phyloP scores from a whole-genome alignment of 345 rosid genomes.

The Populus alba region DNA sequence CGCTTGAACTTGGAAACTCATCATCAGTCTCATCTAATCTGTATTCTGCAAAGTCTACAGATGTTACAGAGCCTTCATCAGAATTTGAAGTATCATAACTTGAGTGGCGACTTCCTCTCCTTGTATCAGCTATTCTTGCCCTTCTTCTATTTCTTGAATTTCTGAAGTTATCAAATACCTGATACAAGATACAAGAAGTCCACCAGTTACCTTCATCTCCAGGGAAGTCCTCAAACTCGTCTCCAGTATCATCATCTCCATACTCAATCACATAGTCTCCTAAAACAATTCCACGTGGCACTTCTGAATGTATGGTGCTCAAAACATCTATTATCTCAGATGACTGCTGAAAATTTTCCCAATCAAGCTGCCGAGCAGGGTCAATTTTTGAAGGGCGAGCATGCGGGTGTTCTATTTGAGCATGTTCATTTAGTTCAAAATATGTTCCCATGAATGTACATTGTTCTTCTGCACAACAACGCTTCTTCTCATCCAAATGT shows the following conservation, averaged over 20 bases:
- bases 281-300: conserved; percentile 87
- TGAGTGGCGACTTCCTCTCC: conserved; percentile 70
- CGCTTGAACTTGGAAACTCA: conserved; percentile 56
- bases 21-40: conserved; percentile 85
- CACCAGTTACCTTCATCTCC: conserved; percentile 83
- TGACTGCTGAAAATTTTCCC: conserved; percentile 98
- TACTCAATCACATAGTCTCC: conserved; percentile 97
- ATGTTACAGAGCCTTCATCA: conserved; percentile 88
- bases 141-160: conserved; percentile 84
- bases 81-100: conserved; percentile 74
- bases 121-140: conserved; percentile 62
- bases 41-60: conserved; percentile 69
- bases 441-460: conserved; percentile 69
- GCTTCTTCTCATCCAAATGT: conserved; percentile 68
- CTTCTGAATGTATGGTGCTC: conserved; percentile 97
- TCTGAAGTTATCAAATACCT: conserved; percentile 84
- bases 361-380: conserved; percentile 87
- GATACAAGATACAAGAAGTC: conserved; percentile 90
- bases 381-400: conserved; percentile 84
- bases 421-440: conserved; percentile 64
- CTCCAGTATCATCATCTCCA: conserved; percentile 82
- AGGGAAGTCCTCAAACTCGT: conserved; percentile 85
- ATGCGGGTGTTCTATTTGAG: conserved; percentile 76
- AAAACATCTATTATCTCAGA: conserved; percentile 90
- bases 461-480: conserved; percentile 69